phyloP scores from a whole-genome alignment of 768 basidiomycete genomes.

The Leccinum aurantiacum region DNA sequence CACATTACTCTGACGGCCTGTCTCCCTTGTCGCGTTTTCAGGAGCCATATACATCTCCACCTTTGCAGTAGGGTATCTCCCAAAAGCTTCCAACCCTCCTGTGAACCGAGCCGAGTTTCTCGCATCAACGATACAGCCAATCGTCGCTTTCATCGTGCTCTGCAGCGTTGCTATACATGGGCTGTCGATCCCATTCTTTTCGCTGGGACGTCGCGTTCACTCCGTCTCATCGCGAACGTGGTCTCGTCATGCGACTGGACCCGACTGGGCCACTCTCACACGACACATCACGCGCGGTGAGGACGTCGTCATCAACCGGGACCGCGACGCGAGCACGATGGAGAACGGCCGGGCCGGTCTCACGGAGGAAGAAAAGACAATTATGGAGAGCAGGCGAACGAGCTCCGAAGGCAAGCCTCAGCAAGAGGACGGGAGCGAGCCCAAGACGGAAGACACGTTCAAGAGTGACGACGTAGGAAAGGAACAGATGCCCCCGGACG shows the following conservation, averaged over 20 bases:
- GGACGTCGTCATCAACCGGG: conserved; percentile 85
- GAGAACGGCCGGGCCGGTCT: conserved; percentile 45
- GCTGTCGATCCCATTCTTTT: conserved; percentile 92
- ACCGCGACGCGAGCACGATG: conserved; percentile 47
- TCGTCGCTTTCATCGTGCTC: conserved; percentile 93
- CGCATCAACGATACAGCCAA: conserved; percentile 80
- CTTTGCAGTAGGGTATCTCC: conserved; percentile 65
- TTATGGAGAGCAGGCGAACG: conserved; percentile 25
- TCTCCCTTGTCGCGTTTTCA: conserved; percentile 15
- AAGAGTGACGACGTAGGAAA: conserved; percentile 23
- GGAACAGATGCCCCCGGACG: conserved; percentile 46
- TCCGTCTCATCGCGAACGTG: conserved; percentile 76
- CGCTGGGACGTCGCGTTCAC: conserved; percentile 89
- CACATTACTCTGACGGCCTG: conserved; percentile 2
- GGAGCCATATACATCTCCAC: conserved; percentile 95
- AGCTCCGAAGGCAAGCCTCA: conserved; percentile 10
- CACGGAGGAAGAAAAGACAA: conserved; percentile 31
- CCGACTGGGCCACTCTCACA: conserved; percentile 85
- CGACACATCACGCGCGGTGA: conserved; percentile 67
- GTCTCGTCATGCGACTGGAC: conserved; percentile 71
- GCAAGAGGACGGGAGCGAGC: conserved; percentile 10
- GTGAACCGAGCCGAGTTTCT: conserved; percentile 63
- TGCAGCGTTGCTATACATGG: conserved; percentile 87
- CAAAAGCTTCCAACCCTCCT: conserved; percentile 44
- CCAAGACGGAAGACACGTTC: conserved; percentile 10